These are phyloP conservation scores for Lachnellula arida DNA, from an alignment of 2,329 filamentous ascomycete genomes.

Conservation along the genomic window DNA sequence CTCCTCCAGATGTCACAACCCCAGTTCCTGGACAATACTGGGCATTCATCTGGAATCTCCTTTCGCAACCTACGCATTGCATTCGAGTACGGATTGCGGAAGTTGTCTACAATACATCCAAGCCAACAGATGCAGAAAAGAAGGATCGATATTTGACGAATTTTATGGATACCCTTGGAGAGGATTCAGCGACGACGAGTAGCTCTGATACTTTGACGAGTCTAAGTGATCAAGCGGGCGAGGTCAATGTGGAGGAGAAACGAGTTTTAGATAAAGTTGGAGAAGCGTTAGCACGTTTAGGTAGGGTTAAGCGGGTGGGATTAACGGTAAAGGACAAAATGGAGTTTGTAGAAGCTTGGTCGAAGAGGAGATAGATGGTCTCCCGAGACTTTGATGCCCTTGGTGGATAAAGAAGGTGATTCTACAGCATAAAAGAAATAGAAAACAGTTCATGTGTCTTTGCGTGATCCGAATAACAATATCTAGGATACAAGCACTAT, in stretches of 20 bases:
- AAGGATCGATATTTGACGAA: constrained; percentile 32
- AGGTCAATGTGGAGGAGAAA: constrained; percentile 51
- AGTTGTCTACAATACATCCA: constrained; percentile 52
- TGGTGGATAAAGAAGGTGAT: too few species aligned
- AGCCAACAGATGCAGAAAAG: constrained; percentile 27
- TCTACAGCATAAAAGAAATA: too few species aligned
- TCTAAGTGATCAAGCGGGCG: constrained; percentile 22
- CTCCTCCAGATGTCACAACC: constrained; percentile 83
- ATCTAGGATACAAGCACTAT: too few species aligned
- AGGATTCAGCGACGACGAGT: constrained; percentile 28
- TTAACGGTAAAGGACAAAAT: constrained; percentile 78
- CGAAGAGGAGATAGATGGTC: constrained; percentile 33
- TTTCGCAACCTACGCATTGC: constrained; percentile 79
- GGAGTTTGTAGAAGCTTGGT: constrained; percentile 73
- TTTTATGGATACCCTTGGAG: constrained; percentile 24
- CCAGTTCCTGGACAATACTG: constrained; percentile 72
- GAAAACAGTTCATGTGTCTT: too few species aligned
- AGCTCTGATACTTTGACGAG: constrained; percentile 29
- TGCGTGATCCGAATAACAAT: too few species aligned
- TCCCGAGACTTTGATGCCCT: too few species aligned
- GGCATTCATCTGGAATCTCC: constrained; percentile 78
- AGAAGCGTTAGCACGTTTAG: constrained; percentile 81
- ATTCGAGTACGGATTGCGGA: constrained; percentile 90
- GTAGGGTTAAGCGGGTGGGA: constrained; percentile 83
- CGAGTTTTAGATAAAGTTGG: constrained; percentile 71